These are phyloP conservation scores for Claviceps humidiphila DNA, from an alignment of 2,329 filamentous ascomycete genomes.

Conservation along the genomic window DNA sequence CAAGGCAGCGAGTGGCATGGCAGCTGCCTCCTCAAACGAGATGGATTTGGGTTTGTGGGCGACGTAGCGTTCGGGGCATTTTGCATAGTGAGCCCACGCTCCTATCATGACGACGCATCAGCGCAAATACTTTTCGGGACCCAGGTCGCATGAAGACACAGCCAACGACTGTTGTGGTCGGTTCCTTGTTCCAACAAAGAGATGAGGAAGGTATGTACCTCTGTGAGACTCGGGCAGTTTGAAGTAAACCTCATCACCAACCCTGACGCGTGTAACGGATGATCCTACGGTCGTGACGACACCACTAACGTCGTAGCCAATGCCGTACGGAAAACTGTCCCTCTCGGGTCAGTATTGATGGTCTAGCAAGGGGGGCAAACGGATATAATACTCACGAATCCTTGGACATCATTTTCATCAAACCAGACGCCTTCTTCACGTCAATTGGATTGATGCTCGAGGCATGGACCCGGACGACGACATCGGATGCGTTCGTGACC, in stretches of 20 bases:
- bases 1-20: constrained; percentile 28
- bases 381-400: constrained; percentile 14
- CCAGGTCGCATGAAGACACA: not conserved
- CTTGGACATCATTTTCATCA: constrained; percentile 18
- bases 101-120: constrained; percentile 11
- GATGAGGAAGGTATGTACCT: constrained; percentile 2
- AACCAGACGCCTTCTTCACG: constrained; percentile 25
- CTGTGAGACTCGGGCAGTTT: constrained; percentile 11
- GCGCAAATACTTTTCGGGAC: not conserved
- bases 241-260: constrained; percentile 13
- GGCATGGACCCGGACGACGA: constrained; percentile 27
- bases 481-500: constrained; percentile 10
- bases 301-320: constrained; percentile 30
- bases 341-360: not conserved
- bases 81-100: constrained; percentile 23
- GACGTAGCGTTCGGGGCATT: constrained; percentile 18
- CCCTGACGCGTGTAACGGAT: constrained; percentile 20
- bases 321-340: constrained; percentile 25
- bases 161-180: too few species aligned
- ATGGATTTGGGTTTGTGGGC: constrained; percentile 26
- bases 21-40: constrained; percentile 28
- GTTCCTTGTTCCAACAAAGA: not conserved
- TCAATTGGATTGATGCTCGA: constrained; percentile 32
- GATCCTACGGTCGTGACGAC: constrained; percentile 22
- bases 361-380: not conserved